Evolutionary conservation across 495 filamentous ascomycete species (phyloP).

Genomic region (Lophium mytilinum): DNA sequence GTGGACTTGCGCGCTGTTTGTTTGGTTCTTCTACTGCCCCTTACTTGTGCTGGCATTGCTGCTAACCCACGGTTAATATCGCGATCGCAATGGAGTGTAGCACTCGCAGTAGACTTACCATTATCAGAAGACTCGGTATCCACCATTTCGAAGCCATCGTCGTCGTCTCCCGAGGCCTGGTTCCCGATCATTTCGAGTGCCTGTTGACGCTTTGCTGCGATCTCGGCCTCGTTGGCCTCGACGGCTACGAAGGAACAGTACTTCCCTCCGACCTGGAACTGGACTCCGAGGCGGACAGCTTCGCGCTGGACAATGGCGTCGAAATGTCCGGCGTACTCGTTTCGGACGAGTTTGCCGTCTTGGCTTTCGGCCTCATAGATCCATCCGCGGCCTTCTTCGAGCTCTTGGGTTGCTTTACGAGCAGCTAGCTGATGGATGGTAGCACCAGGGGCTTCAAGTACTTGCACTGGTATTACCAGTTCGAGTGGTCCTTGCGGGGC

Average conservation of each 20-base stretch:
- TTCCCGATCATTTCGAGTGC: neutral
- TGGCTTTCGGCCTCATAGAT: conserved; percentile 42
- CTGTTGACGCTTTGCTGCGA: conserved; percentile 7
- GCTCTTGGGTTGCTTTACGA: conserved; percentile 54
- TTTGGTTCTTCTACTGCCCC: neutral
- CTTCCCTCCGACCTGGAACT: conserved; percentile 57
- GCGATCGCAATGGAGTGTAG: neutral
- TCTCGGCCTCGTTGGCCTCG: conserved; percentile 32
- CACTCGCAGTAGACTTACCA: too few species aligned
- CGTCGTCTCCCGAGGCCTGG: neutral
- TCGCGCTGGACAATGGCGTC: conserved; percentile 51
- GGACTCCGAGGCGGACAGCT: conserved; percentile 51
- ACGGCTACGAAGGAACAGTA: conserved; percentile 65
- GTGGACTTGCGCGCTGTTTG: conserved; percentile 8
- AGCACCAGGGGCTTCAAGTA: conserved; percentile 37
- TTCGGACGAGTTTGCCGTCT: conserved; percentile 39
- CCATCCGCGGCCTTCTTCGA: conserved; percentile 65
- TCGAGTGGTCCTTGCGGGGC: conserved; percentile 47
- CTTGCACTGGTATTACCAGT: conserved; percentile 51
- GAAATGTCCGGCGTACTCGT: conserved; percentile 41
- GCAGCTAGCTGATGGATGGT: conserved; percentile 65
- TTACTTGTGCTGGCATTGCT: neutral
- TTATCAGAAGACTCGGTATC: neutral
- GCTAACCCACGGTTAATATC: neutral
- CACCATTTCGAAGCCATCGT: neutral